These are phyloP conservation scores for Aspergillus ostianus DNA, from an alignment of 495 filamentous ascomycete species.

Conservation along the genomic window DNA sequence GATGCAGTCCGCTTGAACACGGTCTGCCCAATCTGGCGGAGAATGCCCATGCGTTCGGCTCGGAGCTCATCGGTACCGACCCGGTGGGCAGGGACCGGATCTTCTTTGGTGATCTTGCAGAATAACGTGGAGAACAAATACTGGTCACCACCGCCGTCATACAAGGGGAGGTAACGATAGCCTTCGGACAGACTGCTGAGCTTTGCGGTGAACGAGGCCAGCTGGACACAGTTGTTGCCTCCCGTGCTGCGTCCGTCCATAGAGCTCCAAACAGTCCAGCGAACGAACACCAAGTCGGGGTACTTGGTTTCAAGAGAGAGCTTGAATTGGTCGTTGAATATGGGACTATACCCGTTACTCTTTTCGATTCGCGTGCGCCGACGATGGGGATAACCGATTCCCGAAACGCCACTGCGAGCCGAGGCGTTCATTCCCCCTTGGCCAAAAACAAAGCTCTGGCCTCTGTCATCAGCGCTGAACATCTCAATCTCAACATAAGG, in stretches of 20 bases:
- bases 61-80: conserved; percentile 48
- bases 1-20: conserved; percentile 52
- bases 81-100: conserved; percentile 48
- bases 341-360: conserved; percentile 89
- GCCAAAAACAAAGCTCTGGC: conserved; percentile 56
- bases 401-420: conserved; percentile 65
- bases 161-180: conserved; percentile 96
- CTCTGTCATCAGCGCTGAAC: conserved; percentile 89
- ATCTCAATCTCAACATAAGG: conserved; percentile 95
- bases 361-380: conserved; percentile 72
- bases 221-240: conserved; percentile 58
- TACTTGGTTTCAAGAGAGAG: conserved; percentile 84
- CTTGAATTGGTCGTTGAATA: conserved; percentile 72
- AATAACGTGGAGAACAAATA: conserved; percentile 95
- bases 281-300: conserved; percentile 89
- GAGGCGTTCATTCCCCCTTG: conserved; percentile 71
- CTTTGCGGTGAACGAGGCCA: conserved; percentile 91
- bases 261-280: conserved; percentile 87
- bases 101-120: conserved; percentile 73
- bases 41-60: conserved; percentile 48
- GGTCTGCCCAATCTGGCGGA: conserved; percentile 48
- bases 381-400: conserved; percentile 73
- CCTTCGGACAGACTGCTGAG: conserved; percentile 85
- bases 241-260: conserved; percentile 62
- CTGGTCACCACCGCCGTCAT: conserved; percentile 81